A percentile compares a stretch with the other conserved stretches of the same genome.
phyloP scores from a whole-genome alignment of 2,329 filamentous ascomycete species.

The Thermochaetoides dissita region DNA sequence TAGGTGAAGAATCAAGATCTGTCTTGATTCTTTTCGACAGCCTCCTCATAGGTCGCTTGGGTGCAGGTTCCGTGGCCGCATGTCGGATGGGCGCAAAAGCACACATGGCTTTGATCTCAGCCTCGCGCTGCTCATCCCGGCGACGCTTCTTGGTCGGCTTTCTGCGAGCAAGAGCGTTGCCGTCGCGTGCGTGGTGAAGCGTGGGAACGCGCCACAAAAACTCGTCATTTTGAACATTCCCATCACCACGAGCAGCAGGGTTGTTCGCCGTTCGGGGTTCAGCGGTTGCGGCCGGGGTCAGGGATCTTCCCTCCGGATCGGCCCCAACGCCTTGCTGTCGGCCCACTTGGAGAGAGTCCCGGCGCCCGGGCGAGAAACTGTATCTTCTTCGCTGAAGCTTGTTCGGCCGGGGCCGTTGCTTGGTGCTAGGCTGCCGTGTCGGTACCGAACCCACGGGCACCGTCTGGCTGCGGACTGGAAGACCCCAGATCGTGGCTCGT shows the following conservation, averaged over 20 bases:
- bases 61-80: conserved; percentile 33
- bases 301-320: conserved; percentile 19
- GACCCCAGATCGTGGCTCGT: conserved; percentile 9
- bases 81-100: conserved; percentile 52
- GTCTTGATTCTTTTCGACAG: too few species aligned
- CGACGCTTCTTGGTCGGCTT: conserved; percentile 71
- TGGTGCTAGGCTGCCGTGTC: conserved; percentile 20
- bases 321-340: conserved; percentile 14
- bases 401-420: conserved; percentile 31
- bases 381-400: conserved; percentile 39
- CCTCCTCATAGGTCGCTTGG: too few species aligned
- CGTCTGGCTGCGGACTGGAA: conserved; percentile 24
- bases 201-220: conserved; percentile 33
- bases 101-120: conserved; percentile 77
- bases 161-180: conserved; percentile 45
- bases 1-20: too few species aligned
- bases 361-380: conserved; percentile 48
- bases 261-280: conserved; percentile 9
- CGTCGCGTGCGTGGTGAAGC: conserved; percentile 46
- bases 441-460: conserved; percentile 16
- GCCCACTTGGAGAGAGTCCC: conserved; percentile 37
- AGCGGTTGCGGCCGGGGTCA: neutral
- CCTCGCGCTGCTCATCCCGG: conserved; percentile 64
- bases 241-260: conserved; percentile 1
- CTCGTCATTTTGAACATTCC: conserved; percentile 13